Evolutionary conservation across 768 basidiomycete species (phyloP).

Genomic region (Gautieria morchelliformis): DNA sequence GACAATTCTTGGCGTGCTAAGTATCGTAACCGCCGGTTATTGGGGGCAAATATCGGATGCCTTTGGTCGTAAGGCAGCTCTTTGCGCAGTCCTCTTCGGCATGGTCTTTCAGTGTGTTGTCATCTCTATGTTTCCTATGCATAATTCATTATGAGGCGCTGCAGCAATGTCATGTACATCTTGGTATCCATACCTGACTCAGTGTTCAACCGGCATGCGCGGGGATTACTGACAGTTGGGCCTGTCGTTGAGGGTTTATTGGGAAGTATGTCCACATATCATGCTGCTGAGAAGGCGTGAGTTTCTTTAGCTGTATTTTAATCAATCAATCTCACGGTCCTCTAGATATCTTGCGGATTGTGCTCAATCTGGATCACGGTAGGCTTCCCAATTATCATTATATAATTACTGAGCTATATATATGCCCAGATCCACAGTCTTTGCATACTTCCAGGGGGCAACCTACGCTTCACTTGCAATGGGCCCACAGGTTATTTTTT

Average conservation of each 20-base stretch:
- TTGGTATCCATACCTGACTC: slow-evolving; percentile 60
- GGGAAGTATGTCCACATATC: slow-evolving; percentile 66
- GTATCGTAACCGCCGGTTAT: slow-evolving; percentile 75
- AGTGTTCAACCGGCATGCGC: slow-evolving; percentile 52
- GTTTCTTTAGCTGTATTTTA: slow-evolving; percentile 19
- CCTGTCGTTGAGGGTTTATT: slow-evolving; percentile 72
- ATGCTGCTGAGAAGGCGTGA: slow-evolving; percentile 27
- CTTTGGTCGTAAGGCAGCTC: slow-evolving; percentile 66
- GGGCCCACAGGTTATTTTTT: slow-evolving; percentile 24
- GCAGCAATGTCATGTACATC: slow-evolving; percentile 70
- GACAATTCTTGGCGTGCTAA: slow-evolving; percentile 45
- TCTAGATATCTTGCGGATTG: slow-evolving; percentile 17
- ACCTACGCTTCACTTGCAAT: slow-evolving; percentile 28
- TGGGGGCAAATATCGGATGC: slow-evolving; percentile 79
- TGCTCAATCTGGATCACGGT: slow-evolving; percentile 17
- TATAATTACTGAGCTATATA: neutral
- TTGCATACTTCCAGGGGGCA: slow-evolving; percentile 22
- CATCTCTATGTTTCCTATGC: slow-evolving; percentile 21
- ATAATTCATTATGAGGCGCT: neutral
- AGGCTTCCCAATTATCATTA: neutral
- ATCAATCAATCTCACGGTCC: neutral
- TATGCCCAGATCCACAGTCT: slow-evolving; percentile 13
- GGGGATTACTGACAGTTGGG: slow-evolving; percentile 66
- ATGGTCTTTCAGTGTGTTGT: slow-evolving; percentile 58
- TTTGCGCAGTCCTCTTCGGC: slow-evolving; percentile 57